Conservation (phyloP, 2,329 filamentous ascomycete genomes). For the Claviceps sp. region DNA sequence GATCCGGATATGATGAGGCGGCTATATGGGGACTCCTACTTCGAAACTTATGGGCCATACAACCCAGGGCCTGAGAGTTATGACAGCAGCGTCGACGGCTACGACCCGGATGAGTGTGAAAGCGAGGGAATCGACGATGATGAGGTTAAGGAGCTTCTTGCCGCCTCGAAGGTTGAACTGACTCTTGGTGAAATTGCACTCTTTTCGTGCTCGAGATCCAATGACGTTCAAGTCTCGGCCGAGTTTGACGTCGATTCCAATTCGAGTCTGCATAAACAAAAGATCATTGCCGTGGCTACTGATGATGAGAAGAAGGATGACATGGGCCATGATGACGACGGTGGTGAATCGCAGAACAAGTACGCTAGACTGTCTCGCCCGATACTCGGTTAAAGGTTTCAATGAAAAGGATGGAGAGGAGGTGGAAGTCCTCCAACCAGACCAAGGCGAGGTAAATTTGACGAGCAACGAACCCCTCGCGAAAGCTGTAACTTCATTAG, state of each 20-base stretch:
- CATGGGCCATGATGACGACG: conserved; percentile 15
- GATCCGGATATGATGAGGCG: conserved; percentile 7
- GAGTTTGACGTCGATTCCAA: not conserved
- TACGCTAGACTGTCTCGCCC: not conserved
- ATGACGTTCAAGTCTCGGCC: conserved; percentile 4
- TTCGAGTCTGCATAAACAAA: conserved; percentile 13
- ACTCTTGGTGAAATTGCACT: not conserved
- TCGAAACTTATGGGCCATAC: no score
- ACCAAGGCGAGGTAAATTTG: not conserved
- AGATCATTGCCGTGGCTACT: conserved; percentile 16
- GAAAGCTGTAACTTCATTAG: not conserved
- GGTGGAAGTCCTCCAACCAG: not conserved
- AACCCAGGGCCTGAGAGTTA: not conserved
- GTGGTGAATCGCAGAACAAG: not conserved
- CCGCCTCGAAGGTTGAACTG: conserved; percentile 7
- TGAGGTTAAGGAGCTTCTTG: conserved; percentile 14
- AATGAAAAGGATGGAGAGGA: conserved; percentile 1
- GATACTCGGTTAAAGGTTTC: not conserved
- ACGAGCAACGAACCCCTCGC: not conserved
- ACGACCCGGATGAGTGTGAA: conserved; percentile 21
- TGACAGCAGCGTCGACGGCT: conserved; percentile 4
- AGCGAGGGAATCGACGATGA: conserved; percentile 26
- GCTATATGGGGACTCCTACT: not conserved
- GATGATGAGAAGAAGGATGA: conserved; percentile 11
- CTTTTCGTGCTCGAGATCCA: conserved; percentile 3